phyloP scores from a whole-genome alignment of 2,329 filamentous ascomycete genomes.

The Emmonsia crescens region DNA sequence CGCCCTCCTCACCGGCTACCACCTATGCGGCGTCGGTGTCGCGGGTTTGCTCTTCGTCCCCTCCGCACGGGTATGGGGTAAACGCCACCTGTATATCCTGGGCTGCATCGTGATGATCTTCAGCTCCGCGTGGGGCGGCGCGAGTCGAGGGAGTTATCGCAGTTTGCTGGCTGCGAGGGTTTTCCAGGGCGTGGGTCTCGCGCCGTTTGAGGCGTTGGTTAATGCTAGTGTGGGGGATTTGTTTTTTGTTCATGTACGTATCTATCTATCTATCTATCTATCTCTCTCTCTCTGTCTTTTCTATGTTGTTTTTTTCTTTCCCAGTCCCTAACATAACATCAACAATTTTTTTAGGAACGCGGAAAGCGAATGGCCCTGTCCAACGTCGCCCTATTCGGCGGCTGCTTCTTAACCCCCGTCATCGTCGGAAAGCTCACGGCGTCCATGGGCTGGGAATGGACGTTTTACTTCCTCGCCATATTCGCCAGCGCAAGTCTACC shows the following conservation, averaged over 20 bases:
- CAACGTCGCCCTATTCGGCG: conserved; percentile 60
- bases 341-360: conserved; percentile 48
- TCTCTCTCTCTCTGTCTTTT: too few species aligned
- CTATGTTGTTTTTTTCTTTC: too few species aligned
- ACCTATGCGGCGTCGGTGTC: conserved; percentile 69
- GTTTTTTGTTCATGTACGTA: conserved; percentile 71
- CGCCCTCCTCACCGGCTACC: conserved; percentile 77
- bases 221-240: conserved; percentile 84
- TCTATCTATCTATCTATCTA: neutral
- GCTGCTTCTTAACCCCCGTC: conserved; percentile 72
- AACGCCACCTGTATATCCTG: conserved; percentile 74
- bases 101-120: conserved; percentile 63
- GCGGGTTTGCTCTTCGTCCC: conserved; percentile 80
- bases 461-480: conserved; percentile 79
- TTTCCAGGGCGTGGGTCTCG: conserved; percentile 75
- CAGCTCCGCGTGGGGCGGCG: conserved; percentile 69
- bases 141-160: conserved; percentile 54
- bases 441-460: conserved; percentile 71
- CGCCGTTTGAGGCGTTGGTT: conserved; percentile 81
- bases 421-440: conserved; percentile 76
- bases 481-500: conserved; percentile 63
- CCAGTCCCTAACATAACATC: too few species aligned
- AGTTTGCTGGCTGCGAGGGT: conserved; percentile 68
- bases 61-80: conserved; percentile 81
- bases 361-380: conserved; percentile 78